These are phyloP conservation scores for Pythium monospermum DNA, from an alignment of 352 stramenopile genomes.

Conservation along the genomic window DNA sequence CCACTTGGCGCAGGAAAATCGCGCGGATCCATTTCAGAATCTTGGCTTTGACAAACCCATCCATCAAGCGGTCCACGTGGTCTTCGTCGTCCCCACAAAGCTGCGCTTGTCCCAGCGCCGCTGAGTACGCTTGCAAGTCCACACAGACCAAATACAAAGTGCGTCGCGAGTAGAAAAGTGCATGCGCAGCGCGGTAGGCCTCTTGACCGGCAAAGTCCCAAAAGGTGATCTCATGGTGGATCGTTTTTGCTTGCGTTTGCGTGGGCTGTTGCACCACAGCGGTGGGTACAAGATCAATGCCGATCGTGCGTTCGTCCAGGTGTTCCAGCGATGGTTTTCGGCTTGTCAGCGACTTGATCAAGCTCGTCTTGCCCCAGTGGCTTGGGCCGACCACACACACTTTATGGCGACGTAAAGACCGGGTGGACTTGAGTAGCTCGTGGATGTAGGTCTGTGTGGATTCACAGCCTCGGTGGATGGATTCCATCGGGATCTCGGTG, in stretches of 20 bases:
- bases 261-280: not conserved
- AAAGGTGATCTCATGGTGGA: conserved; percentile 1
- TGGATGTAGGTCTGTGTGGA: not conserved
- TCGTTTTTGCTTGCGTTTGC: too few relatives aligned
- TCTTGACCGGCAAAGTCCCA: conserved; percentile 9
- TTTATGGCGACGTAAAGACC: conserved; percentile 6
- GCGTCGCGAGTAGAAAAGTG: conserved; percentile 3
- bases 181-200: not conserved
- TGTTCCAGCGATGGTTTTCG: conserved; percentile 4
- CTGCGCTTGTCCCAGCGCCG: not conserved
- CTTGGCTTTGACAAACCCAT: conserved; percentile 1
- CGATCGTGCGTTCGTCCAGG: conserved; percentile 18
- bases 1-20: not conserved
- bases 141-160: conserved; percentile 7
- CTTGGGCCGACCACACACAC: conserved; percentile 21
- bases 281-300: conserved; percentile 20
- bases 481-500: not conserved
- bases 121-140: not conserved
- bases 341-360: conserved; percentile 21
- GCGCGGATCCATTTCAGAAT: not conserved
- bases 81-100: not conserved
- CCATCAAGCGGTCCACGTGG: not conserved
- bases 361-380: conserved; percentile 22
- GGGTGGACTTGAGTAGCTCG: not conserved
- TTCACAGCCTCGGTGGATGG: not conserved